Evolutionary conservation across 257 asterid genomes (phyloP).

Genomic region (Salvia miltiorrhiza): DNA sequence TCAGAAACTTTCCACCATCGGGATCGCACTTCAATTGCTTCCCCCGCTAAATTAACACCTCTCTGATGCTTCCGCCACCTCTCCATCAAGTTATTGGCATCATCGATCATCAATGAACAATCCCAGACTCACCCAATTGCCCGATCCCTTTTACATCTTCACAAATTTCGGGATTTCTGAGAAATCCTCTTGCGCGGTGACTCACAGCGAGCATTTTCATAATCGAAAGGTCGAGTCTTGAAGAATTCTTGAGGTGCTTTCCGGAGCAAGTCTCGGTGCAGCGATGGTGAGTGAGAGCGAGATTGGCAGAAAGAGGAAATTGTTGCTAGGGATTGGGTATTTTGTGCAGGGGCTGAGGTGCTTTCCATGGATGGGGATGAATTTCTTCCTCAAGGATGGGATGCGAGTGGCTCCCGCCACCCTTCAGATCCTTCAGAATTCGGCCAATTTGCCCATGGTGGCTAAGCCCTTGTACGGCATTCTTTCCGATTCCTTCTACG

Average conservation of each 20-base stretch:
- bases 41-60: not conserved
- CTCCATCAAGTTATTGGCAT: not conserved
- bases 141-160: not conserved
- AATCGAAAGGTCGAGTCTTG: conserved; percentile 19
- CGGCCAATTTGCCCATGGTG: conserved; percentile 92
- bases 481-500: conserved; percentile 78
- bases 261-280: not conserved
- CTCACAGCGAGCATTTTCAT: not conserved
- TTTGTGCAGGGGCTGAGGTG: conserved; percentile 93
- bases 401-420: conserved; percentile 76
- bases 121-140: not conserved
- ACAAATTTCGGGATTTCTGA: not conserved
- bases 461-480: conserved; percentile 88
- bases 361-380: conserved; percentile 95
- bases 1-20: conserved; percentile 5
- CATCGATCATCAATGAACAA: not conserved
- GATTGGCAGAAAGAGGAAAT: conserved; percentile 43
- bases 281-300: conserved; percentile 36
- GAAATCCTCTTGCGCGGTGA: not conserved
- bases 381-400: conserved; percentile 86
- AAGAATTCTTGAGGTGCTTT: not conserved
- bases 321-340: conserved; percentile 77
- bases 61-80: not conserved
- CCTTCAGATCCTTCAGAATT: conserved; percentile 86
- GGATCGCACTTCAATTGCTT: conserved; percentile 11